A percentile compares a stretch with the other conserved stretches of the same genome.
phyloP scores from a whole-genome alignment of 1,284 basidiomycete species.

The Chalciporus sp. region DNA sequence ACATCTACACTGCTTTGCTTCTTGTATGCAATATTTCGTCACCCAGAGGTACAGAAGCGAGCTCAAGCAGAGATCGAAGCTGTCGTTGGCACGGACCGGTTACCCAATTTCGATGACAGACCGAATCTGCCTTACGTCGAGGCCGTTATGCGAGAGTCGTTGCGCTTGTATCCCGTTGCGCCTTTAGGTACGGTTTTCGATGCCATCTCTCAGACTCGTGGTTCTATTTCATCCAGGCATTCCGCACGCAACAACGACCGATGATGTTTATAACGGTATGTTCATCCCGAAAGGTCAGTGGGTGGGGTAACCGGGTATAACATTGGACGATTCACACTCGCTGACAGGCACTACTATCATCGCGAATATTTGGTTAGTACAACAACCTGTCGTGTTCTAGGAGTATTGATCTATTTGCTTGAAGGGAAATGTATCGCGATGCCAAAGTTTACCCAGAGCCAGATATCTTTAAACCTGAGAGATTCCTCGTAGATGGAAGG shows the following conservation, averaged over 20 bases:
- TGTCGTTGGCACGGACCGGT: neutral
- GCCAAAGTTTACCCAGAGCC: constrained; percentile 41
- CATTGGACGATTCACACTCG: neutral
- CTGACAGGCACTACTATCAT: constrained; percentile 40
- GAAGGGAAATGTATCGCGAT: constrained; percentile 49
- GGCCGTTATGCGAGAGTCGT: neutral
- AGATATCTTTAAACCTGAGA: constrained; percentile 43
- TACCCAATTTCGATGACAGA: constrained; percentile 1
- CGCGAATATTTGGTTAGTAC: constrained; percentile 46
- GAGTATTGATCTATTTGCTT: too few species aligned
- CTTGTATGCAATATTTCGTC: constrained; percentile 49
- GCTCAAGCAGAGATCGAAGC: constrained; percentile 1
- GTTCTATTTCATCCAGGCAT: constrained; percentile 33
- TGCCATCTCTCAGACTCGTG: neutral
- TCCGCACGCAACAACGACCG: constrained; percentile 42
- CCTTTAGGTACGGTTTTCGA: constrained; percentile 23
- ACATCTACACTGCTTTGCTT: constrained; percentile 46
- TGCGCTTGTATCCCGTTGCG: constrained; percentile 46
- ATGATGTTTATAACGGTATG: constrained; percentile 45
- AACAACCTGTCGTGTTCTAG: too few species aligned
- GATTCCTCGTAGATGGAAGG: constrained; percentile 36
- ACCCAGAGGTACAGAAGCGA: constrained; percentile 44
- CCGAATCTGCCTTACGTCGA: neutral
- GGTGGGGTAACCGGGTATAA: neutral
- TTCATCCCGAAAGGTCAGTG: constrained; percentile 42